Evolutionary conservation across 352 stramenopile species (phyloP).

Genomic region (Peronospora farinosa): DNA sequence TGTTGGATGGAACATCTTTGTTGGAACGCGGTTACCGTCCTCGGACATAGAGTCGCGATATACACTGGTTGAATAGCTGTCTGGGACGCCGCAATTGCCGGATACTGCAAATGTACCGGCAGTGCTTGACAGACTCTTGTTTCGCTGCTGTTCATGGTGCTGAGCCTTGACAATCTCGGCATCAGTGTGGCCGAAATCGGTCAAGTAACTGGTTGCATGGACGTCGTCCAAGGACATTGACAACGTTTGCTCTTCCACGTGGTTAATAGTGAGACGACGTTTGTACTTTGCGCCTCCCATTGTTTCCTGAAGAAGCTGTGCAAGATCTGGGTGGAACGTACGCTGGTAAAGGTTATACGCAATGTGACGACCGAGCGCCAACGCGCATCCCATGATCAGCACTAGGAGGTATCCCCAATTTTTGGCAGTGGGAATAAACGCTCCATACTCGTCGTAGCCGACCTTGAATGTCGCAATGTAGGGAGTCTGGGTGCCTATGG

Average conservation of each 20-base stretch:
- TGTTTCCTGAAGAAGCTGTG: conserved; percentile 65
- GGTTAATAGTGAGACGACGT: conserved; percentile 61
- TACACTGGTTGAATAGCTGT: conserved; percentile 61
- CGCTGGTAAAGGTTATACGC: conserved; percentile 78
- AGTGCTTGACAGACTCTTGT: conserved; percentile 16
- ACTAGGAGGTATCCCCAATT: conserved; percentile 60
- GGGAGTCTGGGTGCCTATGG: conserved; percentile 44
- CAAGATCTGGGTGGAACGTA: conserved; percentile 61
- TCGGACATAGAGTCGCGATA: conserved; percentile 50
- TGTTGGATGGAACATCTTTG: conserved; percentile 29
- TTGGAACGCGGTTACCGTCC: conserved; percentile 39
- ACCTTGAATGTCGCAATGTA: conserved; percentile 68
- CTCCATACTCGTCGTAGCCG: conserved; percentile 71
- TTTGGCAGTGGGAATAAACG: conserved; percentile 50
- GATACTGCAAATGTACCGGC: conserved; percentile 14
- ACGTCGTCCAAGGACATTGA: conserved; percentile 78
- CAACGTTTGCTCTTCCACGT: conserved; percentile 66
- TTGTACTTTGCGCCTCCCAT: conserved; percentile 32
- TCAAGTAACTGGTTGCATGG: conserved; percentile 37
- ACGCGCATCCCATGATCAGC: conserved; percentile 55
- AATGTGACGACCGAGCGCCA: conserved; percentile 68
- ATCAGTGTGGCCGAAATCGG: conserved; percentile 47
- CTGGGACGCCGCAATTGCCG: conserved; percentile 7
- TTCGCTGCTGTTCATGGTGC: conserved; percentile 25
- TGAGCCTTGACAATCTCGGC: conserved; percentile 35